A percentile compares a stretch with the other conserved stretches of the same genome.
These are phyloP conservation scores for Oenanthe javanica DNA, from an alignment of 140 eudicot genomes.

Conservation along the genomic window DNA sequence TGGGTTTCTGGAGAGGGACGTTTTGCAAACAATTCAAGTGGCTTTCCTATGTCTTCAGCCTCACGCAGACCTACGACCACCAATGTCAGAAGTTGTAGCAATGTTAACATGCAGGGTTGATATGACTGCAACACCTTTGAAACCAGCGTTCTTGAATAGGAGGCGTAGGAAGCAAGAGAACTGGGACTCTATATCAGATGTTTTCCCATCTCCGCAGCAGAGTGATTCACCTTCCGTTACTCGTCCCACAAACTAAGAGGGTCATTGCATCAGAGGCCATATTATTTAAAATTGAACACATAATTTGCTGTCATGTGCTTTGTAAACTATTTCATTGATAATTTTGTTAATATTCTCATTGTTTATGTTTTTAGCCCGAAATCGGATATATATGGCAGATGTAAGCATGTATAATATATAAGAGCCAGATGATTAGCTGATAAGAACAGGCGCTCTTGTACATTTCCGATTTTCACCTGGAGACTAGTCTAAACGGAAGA, in stretches of 20 bases:
- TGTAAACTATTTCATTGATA: slow-evolving; percentile 2
- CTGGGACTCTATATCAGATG: slow-evolving; percentile 44
- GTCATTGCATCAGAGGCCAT: neutral
- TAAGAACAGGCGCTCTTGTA: neutral
- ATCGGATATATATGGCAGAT: neutral
- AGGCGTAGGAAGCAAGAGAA: slow-evolving; percentile 32
- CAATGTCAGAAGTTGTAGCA: slow-evolving; percentile 80
- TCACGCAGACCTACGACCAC: slow-evolving; percentile 55
- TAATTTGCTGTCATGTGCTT: neutral
- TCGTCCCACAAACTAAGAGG: slow-evolving; percentile 35
- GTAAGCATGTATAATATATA: neutral
- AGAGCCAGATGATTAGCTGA: neutral
- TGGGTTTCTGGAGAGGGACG: slow-evolving; percentile 52
- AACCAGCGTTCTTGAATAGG: slow-evolving; percentile 51
- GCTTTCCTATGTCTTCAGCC: slow-evolving; percentile 70
- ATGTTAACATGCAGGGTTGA: slow-evolving; percentile 58
- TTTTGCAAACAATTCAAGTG: slow-evolving; percentile 50
- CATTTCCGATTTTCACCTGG: neutral
- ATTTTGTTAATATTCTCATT: neutral
- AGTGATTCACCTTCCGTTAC: slow-evolving; percentile 49
- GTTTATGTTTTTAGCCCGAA: neutral
- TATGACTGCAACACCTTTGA: slow-evolving; percentile 37
- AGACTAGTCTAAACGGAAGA: neutral
- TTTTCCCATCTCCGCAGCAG: slow-evolving; percentile 39
- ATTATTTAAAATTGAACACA: too few species aligned